Evolutionary conservation across 345 rosid species (phyloP).

Genomic region (Adansonia digitata): DNA sequence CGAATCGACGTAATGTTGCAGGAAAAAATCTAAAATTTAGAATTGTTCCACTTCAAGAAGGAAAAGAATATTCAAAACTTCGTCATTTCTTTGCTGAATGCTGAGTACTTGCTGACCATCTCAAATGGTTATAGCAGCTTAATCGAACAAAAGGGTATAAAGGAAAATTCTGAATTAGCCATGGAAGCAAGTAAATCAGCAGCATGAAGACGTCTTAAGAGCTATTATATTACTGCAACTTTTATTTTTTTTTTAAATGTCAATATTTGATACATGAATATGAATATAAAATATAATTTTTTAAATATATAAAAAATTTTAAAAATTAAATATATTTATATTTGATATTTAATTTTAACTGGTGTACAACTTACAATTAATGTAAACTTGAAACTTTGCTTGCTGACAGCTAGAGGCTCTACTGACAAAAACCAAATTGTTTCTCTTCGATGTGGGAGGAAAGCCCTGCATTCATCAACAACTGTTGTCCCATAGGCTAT

Average conservation of each 20-base stretch:
- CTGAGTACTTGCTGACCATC: not conserved
- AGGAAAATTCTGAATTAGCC: not conserved
- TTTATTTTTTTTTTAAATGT: too few species aligned
- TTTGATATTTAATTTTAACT: too few species aligned
- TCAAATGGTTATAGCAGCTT: not conserved
- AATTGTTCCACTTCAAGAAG: not conserved
- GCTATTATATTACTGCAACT: too few species aligned
- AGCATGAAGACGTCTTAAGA: too few species aligned
- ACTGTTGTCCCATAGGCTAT: not conserved
- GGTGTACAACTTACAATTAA: not conserved
- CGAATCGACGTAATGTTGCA: not conserved
- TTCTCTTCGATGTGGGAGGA: not conserved
- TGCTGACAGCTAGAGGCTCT: too few species aligned
- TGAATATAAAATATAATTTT: too few species aligned
- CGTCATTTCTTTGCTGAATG: not conserved
- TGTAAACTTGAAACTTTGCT: not conserved
- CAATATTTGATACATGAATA: too few species aligned
- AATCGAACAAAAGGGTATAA: not conserved
- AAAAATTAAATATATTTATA: too few species aligned
- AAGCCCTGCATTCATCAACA: not conserved
- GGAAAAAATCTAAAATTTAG: not conserved
- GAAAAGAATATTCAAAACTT: not conserved
- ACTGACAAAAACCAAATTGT: not conserved
- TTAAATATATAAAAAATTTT: too few species aligned
- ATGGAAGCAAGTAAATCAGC: too few species aligned